Evolutionary conservation across 2,329 filamentous ascomycete genomes (phyloP), one percentile per base, ranked within the genome.

Genomic region (Sporothrix sp.): DNA sequence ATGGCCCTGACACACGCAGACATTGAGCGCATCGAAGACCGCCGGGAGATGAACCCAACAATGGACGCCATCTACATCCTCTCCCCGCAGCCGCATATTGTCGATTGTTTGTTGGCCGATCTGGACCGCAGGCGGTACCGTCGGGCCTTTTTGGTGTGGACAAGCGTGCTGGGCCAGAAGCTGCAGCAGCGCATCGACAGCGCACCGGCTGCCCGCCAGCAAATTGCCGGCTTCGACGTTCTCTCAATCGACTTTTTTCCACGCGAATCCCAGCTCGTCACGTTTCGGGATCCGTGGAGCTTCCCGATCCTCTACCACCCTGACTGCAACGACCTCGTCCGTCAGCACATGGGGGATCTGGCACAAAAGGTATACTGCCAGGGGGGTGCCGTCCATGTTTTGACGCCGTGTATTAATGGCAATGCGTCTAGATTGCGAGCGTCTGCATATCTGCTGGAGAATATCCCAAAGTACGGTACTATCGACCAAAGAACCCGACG

Each of bases 351-450:
- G 76, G 82, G 90, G 62, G 75, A 79, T 35, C 70, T 97, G 50
- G 88, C 93, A 25, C 87, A 95, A 65, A 96, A 91, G 81, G 89
- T 94, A n/a, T n/a, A n/a, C n/a, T n/a, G n/a, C n/a, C n/a, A n/a
- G n/a, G n/a, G n/a, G n/a, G n/a, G n/a, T n/a, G n/a, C n/a, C n/a
- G n/a, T n/a, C n/a, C n/a, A n/a, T n/a, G n/a, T n/a, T n/a, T n/a
- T n/a, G n/a, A n/a, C n/a, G n/a, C n/a, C n/a, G n/a, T n/a, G n/a
- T n/a, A n/a, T n/a, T n/a, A n/a, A n/a, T n/a, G n/a, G n/a, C n/a
- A 20, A 38, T 18, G 14, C 4, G 7, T 11, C 20, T 56, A 90
- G 86, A 84, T 94, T 57, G 85, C 87, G 3, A 85, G 87, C 27
- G 75, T 96, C 25, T 98, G 93, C 63, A 87, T 95, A 36, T 84